phyloP scores from a whole-genome alignment of 2,329 filamentous ascomycete genomes.

The Pestalotiopsis sp. region DNA sequence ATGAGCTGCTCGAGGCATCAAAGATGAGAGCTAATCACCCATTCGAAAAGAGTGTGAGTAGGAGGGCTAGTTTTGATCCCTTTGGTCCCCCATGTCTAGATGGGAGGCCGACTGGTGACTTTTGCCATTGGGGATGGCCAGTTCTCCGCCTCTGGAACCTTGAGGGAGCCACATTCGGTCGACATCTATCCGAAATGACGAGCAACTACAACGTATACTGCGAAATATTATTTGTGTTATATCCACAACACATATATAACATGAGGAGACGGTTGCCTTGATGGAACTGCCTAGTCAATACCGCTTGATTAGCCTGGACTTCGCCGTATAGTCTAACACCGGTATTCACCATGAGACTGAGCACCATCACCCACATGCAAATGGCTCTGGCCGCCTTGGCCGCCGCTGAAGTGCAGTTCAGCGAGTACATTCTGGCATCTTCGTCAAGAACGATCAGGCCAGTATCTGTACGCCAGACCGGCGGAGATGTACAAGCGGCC shows the following conservation, averaged over 20 bases:
- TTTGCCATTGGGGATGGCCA: neutral
- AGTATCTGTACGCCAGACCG: neutral
- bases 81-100: neutral
- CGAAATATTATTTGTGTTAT: neutral
- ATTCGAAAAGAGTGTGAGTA: too few species aligned
- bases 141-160: neutral
- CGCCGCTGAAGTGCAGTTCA: neutral
- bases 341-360: neutral
- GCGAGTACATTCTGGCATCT: conserved; percentile 5
- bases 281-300: neutral
- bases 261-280: neutral
- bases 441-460: neutral
- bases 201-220: neutral
- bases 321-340: neutral
- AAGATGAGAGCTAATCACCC: too few species aligned
- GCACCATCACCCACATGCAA: neutral
- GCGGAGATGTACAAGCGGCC: neutral
- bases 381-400: neutral
- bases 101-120: neutral
- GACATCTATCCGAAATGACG: neutral
- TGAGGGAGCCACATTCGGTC: neutral
- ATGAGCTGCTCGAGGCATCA: too few species aligned
- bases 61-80: neutral
- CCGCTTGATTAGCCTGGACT: neutral
- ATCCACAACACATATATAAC: neutral